Evolutionary conservation across 768 basidiomycete genomes (phyloP), one percentile per base, ranked within the genome.

Genomic region (Butyriboletus loyo): DNA sequence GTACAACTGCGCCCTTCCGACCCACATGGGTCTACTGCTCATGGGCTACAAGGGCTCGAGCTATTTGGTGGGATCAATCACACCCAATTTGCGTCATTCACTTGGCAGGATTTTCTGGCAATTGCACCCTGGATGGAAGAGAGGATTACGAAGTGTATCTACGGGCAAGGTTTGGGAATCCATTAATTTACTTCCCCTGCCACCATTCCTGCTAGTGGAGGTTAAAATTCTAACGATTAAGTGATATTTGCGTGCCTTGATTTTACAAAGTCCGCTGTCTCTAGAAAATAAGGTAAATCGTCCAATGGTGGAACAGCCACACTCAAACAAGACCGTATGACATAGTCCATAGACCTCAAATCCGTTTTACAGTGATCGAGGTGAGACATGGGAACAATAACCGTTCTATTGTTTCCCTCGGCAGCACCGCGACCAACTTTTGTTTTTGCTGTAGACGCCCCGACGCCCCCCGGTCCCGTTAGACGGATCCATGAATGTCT

Each of bases 71-170:
- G 76, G 15, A 62, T 75, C 4, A 75, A 80, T 44, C 72, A 81
- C 37, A 73, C 73, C 17, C 86, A 84, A 44, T 91, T 84, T 64
- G 81, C 81, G 7, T 89, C 87, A 11, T 83, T 92, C 53, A 78
- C 77, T 0, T 86, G 83, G 82, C 71, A 72, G 19, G 90, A 92
- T 65, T 69, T 92, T 35, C 75, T 76, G 64, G 77, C 82, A 30
- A 81, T 91, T 52, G 86, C 89, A 35, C 90, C 88, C 4, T 92
- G 90, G 90, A 79, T 92, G 73, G 78, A 84, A 52, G 80, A 83
- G 48, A 74, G 73, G 50, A 76, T 89, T 51, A 78, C 82, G 28
- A 83, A 75, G 62, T 79, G 74, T 61, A 84, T 91, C 54, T 76
- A 83, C 52, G 90, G 89, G 1, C 77, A 80, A 45, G 87, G 89